These are phyloP conservation scores for Vitis rotundifolia DNA, from an alignment of 164 flowering plant species.

Conservation along the genomic window DNA sequence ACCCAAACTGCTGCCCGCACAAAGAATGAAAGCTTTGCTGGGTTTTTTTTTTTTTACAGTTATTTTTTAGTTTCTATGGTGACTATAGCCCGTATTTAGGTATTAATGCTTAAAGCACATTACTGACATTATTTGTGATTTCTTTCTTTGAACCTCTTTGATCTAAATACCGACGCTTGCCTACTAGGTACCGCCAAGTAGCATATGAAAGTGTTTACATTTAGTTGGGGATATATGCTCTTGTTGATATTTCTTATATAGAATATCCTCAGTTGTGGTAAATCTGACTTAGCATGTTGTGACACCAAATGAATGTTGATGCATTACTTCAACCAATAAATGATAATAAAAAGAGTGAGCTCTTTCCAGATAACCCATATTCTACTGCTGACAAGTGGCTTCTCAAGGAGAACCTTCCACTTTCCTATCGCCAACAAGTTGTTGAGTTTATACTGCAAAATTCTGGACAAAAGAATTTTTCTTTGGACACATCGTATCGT, in stretches of 20 bases:
- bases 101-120: too few relatives aligned
- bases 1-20: too few relatives aligned
- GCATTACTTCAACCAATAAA: not conserved
- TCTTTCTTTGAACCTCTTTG: too few relatives aligned
- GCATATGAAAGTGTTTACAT: not conserved
- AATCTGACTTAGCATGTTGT: not conserved
- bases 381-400: conserved; percentile 95
- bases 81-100: too few relatives aligned
- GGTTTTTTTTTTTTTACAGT: not conserved
- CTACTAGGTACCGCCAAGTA: too few relatives aligned
- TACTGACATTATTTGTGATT: too few relatives aligned
- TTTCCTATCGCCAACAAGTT: conserved; percentile 87
- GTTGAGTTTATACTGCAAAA: conserved; percentile 93
- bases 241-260: not conserved
- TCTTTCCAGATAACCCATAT: conserved; percentile 79
- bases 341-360: not conserved
- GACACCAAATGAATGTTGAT: not conserved
- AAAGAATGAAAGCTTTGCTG: too few relatives aligned
- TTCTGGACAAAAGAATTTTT: conserved; percentile 67
- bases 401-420: conserved; percentile 86
- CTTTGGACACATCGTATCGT: conserved; percentile 69
- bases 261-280: not conserved
- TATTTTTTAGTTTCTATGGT: not conserved
- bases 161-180: too few relatives aligned
- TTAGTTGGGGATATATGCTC: not conserved